Evolutionary conservation across 1,139 yeast species (phyloP).

Genomic region (Geotrichum phurueaensis): DNA sequence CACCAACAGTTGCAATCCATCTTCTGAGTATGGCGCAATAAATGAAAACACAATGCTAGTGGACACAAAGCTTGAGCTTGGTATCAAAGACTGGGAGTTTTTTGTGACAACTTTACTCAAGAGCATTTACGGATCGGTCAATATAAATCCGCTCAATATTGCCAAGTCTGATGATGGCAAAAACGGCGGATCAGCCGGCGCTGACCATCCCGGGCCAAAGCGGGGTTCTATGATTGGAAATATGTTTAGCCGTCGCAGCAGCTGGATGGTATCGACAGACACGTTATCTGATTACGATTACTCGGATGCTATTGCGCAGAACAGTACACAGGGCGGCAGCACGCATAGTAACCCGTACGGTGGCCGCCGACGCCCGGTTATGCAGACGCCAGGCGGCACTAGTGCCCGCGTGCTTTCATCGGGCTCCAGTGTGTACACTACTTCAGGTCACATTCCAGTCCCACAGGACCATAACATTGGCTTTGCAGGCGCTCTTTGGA

Average conservation of each 20-base stretch:
- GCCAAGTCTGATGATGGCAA: conserved; percentile 15
- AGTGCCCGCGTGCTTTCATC: conserved; percentile 7
- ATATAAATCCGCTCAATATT: conserved; percentile 27
- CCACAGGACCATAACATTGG: conserved; percentile 27
- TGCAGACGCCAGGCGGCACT: background rate
- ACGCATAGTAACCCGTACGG: background rate
- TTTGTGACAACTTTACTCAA: conserved; percentile 25
- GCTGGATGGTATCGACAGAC: conserved; percentile 24
- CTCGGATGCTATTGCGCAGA: conserved; percentile 23
- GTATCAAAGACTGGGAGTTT: conserved; percentile 29
- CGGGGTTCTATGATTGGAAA: background rate
- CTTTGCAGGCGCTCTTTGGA: conserved; percentile 32
- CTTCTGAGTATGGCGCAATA: conserved; percentile 13
- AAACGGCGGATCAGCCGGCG: background rate
- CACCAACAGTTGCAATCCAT: background rate
- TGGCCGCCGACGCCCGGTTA: conserved; percentile 4
- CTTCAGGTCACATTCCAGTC: conserved; percentile 16
- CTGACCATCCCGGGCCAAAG: background rate
- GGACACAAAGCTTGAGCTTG: background rate
- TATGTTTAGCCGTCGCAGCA: conserved; percentile 19
- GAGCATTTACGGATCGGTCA: conserved; percentile 30
- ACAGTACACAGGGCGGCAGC: background rate
- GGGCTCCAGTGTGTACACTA: conserved; percentile 19
- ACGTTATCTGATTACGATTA: conserved; percentile 26
- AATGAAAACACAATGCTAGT: conserved; percentile 18